Evolutionary conservation across 257 asterid genomes (phyloP).

Genomic region (Solanum sejunctum): DNA sequence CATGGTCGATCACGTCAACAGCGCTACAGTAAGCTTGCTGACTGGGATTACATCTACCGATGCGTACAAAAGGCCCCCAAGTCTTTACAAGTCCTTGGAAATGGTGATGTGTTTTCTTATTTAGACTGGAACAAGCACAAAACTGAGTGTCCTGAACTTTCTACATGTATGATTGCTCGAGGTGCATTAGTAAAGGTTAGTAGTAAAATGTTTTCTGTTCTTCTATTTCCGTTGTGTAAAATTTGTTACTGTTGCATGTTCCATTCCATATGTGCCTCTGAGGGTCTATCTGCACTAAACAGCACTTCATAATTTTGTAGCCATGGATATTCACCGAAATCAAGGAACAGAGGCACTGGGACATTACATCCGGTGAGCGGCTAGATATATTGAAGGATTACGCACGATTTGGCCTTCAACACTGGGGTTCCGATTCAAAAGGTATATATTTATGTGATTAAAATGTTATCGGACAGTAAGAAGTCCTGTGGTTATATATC

Average conservation of each 20-base stretch:
- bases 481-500: not conserved
- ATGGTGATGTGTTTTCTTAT: slow-evolving; percentile 85
- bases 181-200: slow-evolving; percentile 86
- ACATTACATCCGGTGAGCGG: slow-evolving; percentile 78
- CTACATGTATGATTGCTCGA: slow-evolving; percentile 88
- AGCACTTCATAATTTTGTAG: slow-evolving; percentile 26
- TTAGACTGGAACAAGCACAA: slow-evolving; percentile 77
- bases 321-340: slow-evolving; percentile 98
- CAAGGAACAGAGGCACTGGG: slow-evolving; percentile 99
- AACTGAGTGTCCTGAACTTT: slow-evolving; percentile 69
- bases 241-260: not conserved
- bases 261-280: not conserved
- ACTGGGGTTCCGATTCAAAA: slow-evolving; percentile 98
- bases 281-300: not conserved
- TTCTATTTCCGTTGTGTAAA: not conserved
- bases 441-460: slow-evolving; percentile 24
- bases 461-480: not conserved
- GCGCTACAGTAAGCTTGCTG: slow-evolving; percentile 85
- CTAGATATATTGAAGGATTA: slow-evolving; percentile 70
- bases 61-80: slow-evolving; percentile 61
- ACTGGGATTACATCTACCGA: slow-evolving; percentile 72
- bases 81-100: slow-evolving; percentile 73
- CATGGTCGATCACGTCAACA: slow-evolving; percentile 98
- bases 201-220: not conserved
- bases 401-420: slow-evolving; percentile 74